Conservation (phyloP, 192 early-diverging fungal genomes). For the Coemansia sp. region DNA sequence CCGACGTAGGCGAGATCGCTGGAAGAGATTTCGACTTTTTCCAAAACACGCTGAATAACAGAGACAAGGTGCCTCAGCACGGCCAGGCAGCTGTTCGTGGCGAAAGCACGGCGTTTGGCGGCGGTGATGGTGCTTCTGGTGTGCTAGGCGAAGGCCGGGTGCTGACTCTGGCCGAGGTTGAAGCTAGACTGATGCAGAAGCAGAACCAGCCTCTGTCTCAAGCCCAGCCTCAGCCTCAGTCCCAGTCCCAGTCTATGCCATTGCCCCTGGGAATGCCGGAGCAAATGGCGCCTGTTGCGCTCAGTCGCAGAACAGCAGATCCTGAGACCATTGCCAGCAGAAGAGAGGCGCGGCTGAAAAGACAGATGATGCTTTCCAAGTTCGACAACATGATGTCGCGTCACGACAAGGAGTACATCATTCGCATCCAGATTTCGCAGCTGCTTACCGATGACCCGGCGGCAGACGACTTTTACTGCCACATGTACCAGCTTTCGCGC, state of each 20-base stretch:
- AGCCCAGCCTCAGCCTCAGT: too few relatives aligned
- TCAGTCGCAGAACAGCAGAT: constrained; percentile 10
- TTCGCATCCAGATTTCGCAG: constrained; percentile 92
- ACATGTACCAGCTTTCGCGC: constrained; percentile 78
- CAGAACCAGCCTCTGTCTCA: not conserved
- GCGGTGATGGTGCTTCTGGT: not conserved
- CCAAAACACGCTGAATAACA: constrained; percentile 42
- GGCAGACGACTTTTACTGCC: constrained; percentile 94
- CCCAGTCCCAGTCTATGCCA: too few relatives aligned
- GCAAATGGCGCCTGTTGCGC: not conserved
- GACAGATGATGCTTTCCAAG: constrained; percentile 58
- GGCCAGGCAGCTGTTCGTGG: not conserved
- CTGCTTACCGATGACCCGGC: constrained; percentile 90
- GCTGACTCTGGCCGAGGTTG: constrained; percentile 7
- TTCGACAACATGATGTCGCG: constrained; percentile 90
- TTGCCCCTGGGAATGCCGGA: not conserved
- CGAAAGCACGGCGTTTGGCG: not conserved
- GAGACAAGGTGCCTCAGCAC: not conserved
- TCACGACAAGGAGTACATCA: constrained; percentile 91
- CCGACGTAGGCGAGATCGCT: constrained; percentile 45
- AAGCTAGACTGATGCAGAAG: constrained; percentile 20
- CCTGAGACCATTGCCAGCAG: constrained; percentile 29
- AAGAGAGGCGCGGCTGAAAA: constrained; percentile 31
- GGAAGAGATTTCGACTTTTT: constrained; percentile 68
- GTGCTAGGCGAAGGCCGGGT: not conserved